phyloP scores from a whole-genome alignment of 2,329 filamentous ascomycete genomes.

The Neofusicoccum sp. region DNA sequence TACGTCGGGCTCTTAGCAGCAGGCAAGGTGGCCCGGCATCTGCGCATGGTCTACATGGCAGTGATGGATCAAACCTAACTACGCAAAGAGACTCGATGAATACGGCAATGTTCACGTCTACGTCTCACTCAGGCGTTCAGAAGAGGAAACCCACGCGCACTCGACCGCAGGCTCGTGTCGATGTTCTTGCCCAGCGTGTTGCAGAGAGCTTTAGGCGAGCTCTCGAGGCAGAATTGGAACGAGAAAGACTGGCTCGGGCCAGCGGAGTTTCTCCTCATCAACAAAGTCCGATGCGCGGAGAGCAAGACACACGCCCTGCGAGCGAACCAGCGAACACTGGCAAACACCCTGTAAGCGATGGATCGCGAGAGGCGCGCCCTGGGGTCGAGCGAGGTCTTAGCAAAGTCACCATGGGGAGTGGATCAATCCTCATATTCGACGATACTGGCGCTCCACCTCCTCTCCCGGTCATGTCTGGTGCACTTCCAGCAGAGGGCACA shows the following conservation, averaged over 20 bases:
- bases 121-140: conserved; percentile 2
- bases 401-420: conserved; percentile 75
- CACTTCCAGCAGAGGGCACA: conserved; percentile 31
- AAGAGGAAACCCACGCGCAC: conserved; percentile 22
- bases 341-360: conserved; percentile 6
- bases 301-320: background rate
- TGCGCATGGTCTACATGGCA: background rate
- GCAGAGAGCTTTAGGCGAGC: conserved; percentile 78
- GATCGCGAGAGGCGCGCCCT: conserved; percentile 2
- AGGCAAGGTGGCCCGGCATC: conserved; percentile 35
- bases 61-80: conserved; percentile 16
- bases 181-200: conserved; percentile 77
- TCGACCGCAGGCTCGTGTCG: conserved; percentile 65
- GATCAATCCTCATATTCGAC: conserved; percentile 88
- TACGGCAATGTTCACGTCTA: background rate
- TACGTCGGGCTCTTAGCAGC: conserved; percentile 78
- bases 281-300: background rate
- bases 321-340: background rate
- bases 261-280: conserved; percentile 1
- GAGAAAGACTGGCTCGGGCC: conserved; percentile 30
- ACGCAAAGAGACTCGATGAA: conserved; percentile 9
- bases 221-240: conserved; percentile 62
- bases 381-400: conserved; percentile 39
- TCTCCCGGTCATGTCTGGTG: conserved; percentile 56
- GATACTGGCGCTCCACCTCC: conserved; percentile 61